Base-by-base conservation (phyloP, 179 eudicot genomes). In the Beta corolliflora region DNA sequence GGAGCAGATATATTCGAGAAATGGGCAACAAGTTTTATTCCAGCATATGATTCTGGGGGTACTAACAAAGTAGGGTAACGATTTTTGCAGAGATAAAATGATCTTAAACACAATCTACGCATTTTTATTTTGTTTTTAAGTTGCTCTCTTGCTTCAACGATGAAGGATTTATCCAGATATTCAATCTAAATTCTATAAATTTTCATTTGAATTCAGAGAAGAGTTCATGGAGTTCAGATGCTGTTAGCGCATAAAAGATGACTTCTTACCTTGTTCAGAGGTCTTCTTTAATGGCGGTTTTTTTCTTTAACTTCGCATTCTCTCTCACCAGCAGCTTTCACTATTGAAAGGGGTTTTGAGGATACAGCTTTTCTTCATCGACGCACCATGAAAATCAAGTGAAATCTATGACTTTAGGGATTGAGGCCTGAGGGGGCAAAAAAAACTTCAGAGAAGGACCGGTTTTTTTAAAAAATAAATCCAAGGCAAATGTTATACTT, bases 101-200 rank as follows among this genome's bases (percentile, higher is more conserved):
- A 85, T 41, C 64, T 85, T 15, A 72, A 52, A 19, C 83, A 78
- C 21, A 87, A 81, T 79, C 85, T 83, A 61, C 82, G 83, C 89
- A 83, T 83, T 64, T 36, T 77, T 80, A 45, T 10, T 13, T 55
- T 25, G 1, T 54, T 77, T 21, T 72, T 1, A 5, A 48, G 52
- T 1, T 48, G 0, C 6, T 16, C 7, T 68, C 1, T 70, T 25
- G 23, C 21, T 19, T 70, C 19, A 45, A 10, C 11, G 3, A 70
- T 45, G n/a, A 9, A 12, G 23, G 21, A 9, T 70, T 4, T 46
- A 12, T 48, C 5, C 2, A 71, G 2, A 46, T 19, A 70, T 19
- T 45, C 29, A 70, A 46, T 70, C 74, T 9, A 70, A 46, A 70
- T 45, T 45, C 13, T 10, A 70, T 18, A 45, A 8, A 9, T 3